Percentiles rank a stretch among this genome's conserved stretches.
Conservation (phyloP, 768 basidiomycete species). For the Dendrothele bispora region DNA sequence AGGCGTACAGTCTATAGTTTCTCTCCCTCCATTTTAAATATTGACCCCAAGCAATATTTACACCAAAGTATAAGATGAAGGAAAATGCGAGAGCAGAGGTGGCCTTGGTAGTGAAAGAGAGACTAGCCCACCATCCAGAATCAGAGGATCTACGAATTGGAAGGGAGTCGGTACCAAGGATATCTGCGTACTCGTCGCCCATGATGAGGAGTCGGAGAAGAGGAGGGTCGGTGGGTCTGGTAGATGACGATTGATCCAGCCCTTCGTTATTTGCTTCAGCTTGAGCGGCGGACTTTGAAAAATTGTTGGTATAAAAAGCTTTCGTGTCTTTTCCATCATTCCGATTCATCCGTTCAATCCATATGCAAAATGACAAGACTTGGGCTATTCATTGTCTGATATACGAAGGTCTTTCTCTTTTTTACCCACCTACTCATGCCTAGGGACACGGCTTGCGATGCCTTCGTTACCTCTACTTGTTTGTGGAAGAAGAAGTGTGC, state of each 20-base stretch:
- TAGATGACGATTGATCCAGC: conserved; percentile 12
- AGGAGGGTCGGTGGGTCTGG: conserved; percentile 16
- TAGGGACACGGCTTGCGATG: conserved; percentile 72
- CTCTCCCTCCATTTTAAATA: conserved; percentile 62
- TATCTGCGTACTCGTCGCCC: conserved; percentile 70
- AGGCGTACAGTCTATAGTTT: conserved; percentile 61
- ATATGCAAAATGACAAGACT: not conserved
- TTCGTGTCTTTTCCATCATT: not conserved
- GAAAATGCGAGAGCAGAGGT: conserved; percentile 35
- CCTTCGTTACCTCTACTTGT: conserved; percentile 81
- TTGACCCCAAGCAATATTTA: conserved; percentile 40
- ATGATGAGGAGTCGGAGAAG: conserved; percentile 35
- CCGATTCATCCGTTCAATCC: not conserved
- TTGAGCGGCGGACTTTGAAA: not conserved
- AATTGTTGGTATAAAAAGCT: not conserved
- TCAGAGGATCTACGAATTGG: conserved; percentile 31
- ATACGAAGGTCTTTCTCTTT: conserved; percentile 16
- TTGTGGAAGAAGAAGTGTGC: conserved; percentile 64
- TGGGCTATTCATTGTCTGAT: conserved; percentile 9
- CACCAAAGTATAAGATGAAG: conserved; percentile 36
- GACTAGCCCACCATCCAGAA: conserved; percentile 30
- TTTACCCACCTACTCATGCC: conserved; percentile 66
- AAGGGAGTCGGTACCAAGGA: conserved; percentile 59
- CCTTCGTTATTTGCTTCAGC: conserved; percentile 3
- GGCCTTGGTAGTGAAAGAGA: conserved; percentile 40